phyloP scores from a whole-genome alignment of 208 protist genomes.

The Polymyxa betae region DNA sequence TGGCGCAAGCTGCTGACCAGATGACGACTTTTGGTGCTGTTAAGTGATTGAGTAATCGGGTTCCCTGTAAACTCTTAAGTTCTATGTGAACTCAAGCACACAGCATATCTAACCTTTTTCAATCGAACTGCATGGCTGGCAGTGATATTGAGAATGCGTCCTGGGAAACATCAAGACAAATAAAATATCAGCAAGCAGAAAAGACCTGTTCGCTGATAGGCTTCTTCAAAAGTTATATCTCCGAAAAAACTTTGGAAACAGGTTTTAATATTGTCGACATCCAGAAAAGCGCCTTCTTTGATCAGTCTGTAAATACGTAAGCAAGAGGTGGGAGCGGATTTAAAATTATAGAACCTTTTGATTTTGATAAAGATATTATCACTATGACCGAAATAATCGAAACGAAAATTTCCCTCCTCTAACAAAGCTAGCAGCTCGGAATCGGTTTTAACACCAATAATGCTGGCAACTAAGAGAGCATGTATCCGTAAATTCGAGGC shows the following conservation, averaged over 20 bases:
- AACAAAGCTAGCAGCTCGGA: background rate
- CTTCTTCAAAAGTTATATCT: slow-evolving; percentile 50
- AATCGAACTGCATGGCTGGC: background rate
- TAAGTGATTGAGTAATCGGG: slow-evolving; percentile 51
- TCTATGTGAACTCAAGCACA: background rate
- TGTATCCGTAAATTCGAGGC: background rate
- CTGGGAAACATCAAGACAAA: background rate
- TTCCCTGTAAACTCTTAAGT: background rate
- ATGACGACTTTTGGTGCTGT: slow-evolving; percentile 52
- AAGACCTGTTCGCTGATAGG: slow-evolving; percentile 40
- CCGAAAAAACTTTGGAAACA: background rate
- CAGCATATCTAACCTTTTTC: slow-evolving; percentile 2
- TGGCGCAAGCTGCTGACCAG: slow-evolving; percentile 46
- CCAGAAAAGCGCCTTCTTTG: background rate
- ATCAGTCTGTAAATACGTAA: background rate
- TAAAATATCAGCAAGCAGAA: background rate
- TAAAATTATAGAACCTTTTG: background rate
- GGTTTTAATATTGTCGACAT: slow-evolving; percentile 18
- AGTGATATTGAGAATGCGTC: slow-evolving; percentile 26
- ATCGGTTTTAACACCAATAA: slow-evolving; percentile 27
- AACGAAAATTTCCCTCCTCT: background rate
- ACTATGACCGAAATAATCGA: background rate
- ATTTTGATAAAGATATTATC: slow-evolving; percentile 42
- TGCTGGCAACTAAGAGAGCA: background rate
- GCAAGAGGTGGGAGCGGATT: background rate